phyloP scores from a whole-genome alignment of 148 eudicot genomes.

The Fagopyrum esculentum region DNA sequence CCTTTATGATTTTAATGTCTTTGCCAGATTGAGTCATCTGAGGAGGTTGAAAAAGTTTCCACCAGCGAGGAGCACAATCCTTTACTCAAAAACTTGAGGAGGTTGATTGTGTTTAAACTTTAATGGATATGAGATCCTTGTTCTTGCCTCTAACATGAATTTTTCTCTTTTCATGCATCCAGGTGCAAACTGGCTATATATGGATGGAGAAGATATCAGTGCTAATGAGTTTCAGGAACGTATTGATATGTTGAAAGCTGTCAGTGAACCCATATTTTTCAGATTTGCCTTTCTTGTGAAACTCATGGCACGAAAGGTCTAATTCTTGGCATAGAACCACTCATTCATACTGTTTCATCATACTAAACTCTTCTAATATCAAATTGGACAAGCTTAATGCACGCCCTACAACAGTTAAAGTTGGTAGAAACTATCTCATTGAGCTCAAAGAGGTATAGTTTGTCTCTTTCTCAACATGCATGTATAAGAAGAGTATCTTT shows the following conservation, averaged over 20 bases:
- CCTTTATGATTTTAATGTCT: no score
- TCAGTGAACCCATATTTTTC: constrained; percentile 8
- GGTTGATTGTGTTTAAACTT: constrained; percentile 24
- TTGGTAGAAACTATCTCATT: constrained; percentile 20
- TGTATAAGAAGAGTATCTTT: no score
- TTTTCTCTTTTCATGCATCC: neutral
- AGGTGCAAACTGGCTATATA: neutral
- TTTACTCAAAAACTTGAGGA: constrained; percentile 78
- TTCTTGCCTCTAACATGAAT: neutral
- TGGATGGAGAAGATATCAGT: constrained; percentile 17
- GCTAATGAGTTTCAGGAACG: constrained; percentile 77
- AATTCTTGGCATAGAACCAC: no score
- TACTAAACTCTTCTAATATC: no score
- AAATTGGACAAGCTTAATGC: no score
- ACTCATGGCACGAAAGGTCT: no score
- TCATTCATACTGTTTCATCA: no score
- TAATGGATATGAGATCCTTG: neutral
- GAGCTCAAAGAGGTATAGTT: constrained; percentile 63
- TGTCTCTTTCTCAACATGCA: no score
- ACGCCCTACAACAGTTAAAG: no score
- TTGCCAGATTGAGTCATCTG: no score
- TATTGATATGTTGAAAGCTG: constrained; percentile 59
- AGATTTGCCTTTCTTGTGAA: constrained; percentile 24
- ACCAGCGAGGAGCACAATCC: constrained; percentile 62
- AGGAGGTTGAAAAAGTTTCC: constrained; percentile 25